Base-by-base conservation (phyloP, 345 rosid genomes). In the Eucalyptus guilfoylei region DNA sequence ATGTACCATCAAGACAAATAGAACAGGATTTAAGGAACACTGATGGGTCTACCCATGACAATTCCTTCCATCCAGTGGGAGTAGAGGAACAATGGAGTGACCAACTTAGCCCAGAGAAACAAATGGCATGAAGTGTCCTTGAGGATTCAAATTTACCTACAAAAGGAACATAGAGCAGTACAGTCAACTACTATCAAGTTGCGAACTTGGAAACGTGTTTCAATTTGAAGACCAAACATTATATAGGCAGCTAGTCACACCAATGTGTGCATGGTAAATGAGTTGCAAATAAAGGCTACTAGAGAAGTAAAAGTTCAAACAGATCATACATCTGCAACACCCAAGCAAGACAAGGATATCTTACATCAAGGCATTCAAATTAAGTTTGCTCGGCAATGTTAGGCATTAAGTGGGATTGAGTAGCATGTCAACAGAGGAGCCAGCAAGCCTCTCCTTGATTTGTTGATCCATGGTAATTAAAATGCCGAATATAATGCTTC, bases 391-490 rank as follows among this genome's bases (percentile, higher is more conserved):
- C 28, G 1, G 15, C 83, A 76, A 40, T 40, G 47, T 37, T 37
- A 76, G 28, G 83, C 83, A 76, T 92, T 90, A 80, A 88, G 89
- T 90, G 86, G 69, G 64, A 60, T 48, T 49, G 87, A 83, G 91
- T 91, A 90, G 85, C 85, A 49, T 89, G 85, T 87, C 90, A 89
- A 89, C 64, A 90, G 30, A 76, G 85, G 47, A 76, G 45, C 47
- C 85, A 76, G 85, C 85, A 40, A 88, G 88, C 17, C 92, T 91
- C 91, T 95, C 96, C 89, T 94, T 96, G 88, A 95, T 94, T 89
- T 95, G 97, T 76, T 89, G 90, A 93, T 92, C 90, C 89, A 97
- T 91, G 88, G 90, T 88, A 86, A 32, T 88, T 87, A 95, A 90
- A 47, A 88, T 86, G 88, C 80, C 64, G 86, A 94, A 95, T 37